Evolutionary conservation across 139 green algal genomes (phyloP), one percentile per base, ranked within the genome.

Genomic region (Chlorella sp.): DNA sequence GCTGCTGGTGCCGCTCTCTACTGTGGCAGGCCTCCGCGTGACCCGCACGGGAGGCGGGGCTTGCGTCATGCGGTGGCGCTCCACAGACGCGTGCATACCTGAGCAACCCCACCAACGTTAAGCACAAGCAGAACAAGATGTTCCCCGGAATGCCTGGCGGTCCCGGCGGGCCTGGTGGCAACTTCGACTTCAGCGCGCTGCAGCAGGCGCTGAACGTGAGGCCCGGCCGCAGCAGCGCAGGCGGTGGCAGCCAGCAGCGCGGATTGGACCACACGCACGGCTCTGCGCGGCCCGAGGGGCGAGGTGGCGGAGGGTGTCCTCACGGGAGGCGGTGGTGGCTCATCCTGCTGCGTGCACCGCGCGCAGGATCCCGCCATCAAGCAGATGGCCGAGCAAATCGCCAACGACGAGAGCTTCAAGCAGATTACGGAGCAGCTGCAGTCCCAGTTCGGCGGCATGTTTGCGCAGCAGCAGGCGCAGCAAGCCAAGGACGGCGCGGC

Each of bases 371-470:
- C 89, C 1, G 72, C 71, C 42, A 93, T 94, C 74, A 90, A 90
- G 81, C 55, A 88, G 60, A 95, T 95, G 88, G 90, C 90, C 14
- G 88, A 95, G 82, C 79, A 93, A 73, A 91, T 95, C 67, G 85
- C 90, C 0, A 80, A 84, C 62, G 88, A 93, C 64, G 87, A 87
- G 3, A 75, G 72, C 0, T 93, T 95, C 67, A 81, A 82, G 49
- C 79, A 88, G 50, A 84, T 95, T 62, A 87, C 87, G 0, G 50
- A 82, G 75, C 76, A 87, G 50, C 78, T 93, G 82, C 88, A 92
- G 75, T 77, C 79, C 24, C 83, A 70, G 64, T 86, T 91, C 72
- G 81, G 73, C 22, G 69, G 69, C 29, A 76, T 86, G 68, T 82
- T 86, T 62, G 76, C 72, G 66, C 72, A 35, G 64, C 66, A 63